Evolutionary conservation across 495 filamentous ascomycete genomes (phyloP), one percentile per base, ranked within the genome.

Genomic region (Massariosphaeria phaeospora): DNA sequence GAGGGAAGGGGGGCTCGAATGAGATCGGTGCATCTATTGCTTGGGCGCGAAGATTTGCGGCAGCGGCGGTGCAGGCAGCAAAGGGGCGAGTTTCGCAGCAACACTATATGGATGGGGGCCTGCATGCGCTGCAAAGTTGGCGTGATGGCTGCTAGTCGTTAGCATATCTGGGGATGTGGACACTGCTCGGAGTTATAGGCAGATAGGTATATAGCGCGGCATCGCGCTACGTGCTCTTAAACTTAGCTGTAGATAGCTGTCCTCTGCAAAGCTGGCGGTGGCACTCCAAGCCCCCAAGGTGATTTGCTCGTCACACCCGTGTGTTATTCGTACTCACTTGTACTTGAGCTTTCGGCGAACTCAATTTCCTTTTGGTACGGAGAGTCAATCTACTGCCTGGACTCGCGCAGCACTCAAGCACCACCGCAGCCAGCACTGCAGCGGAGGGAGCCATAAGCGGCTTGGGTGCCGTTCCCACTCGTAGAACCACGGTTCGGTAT

Each of bases 201-300:
- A n/a, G n/a, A n/a, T n/a, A n/a, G n/a, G n/a, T n/a, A n/a, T n/a
- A n/a, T n/a, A n/a, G n/a, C n/a, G n/a, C n/a, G n/a, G n/a, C n/a
- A n/a, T n/a, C n/a, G n/a, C n/a, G n/a, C n/a, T n/a, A n/a, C n/a
- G n/a, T n/a, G n/a, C n/a, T n/a, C n/a, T n/a, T n/a, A n/a, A n/a
- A n/a, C n/a, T n/a, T n/a, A n/a, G n/a, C n/a, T n/a, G n/a, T n/a
- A 34, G 27, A 34, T 48, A 48, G 27, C 27, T 34, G 45, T 25
- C 20, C 45, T n/a, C 45, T 30, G 35, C 44, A 29, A 55, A 30
- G 53, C 46, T 48, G 29, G 43, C 31, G 20, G 53, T 57, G 53
- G 40, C 13, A 58, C 55, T 39, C 31, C 24, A 17, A 17, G 17
- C 31, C 42, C 27, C 6, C 29, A 36, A 43, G 51, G 43, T 50